Conservation (phyloP, 2,329 filamentous ascomycete species). For the Penicillium sp. region DNA sequence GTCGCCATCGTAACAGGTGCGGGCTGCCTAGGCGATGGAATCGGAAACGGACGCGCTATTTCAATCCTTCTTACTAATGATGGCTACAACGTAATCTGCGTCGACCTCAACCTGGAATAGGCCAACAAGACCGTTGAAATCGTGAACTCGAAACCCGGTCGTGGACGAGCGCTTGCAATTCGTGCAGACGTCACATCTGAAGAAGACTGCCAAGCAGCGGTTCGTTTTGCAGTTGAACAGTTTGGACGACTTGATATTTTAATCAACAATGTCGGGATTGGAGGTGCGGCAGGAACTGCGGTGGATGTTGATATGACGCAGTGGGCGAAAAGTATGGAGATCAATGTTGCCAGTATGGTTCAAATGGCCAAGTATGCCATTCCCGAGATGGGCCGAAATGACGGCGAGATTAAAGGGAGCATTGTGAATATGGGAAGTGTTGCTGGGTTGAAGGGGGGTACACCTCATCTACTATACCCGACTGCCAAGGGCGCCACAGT, state of each 20-base stretch:
- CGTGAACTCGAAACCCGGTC: constrained; percentile 42
- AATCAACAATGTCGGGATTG: constrained; percentile 64
- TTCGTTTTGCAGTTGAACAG: constrained; percentile 37
- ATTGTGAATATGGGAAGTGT: constrained; percentile 62
- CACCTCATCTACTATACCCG: constrained; percentile 55
- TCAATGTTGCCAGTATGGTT: constrained; percentile 67
- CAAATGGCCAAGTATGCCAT: constrained; percentile 63
- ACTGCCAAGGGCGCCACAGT: constrained; percentile 56
- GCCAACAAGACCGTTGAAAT: constrained; percentile 57
- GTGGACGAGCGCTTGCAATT: constrained; percentile 35
- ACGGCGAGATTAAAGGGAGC: constrained; percentile 39
- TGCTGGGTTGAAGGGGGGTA: constrained; percentile 52
- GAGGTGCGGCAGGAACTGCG: constrained; percentile 60
- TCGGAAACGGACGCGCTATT: constrained; percentile 60
- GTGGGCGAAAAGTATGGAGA: constrained; percentile 58
- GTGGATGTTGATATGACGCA: constrained; percentile 59
- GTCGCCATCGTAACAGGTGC: constrained; percentile 58
- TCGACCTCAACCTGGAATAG: constrained; percentile 53
- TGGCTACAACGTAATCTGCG: constrained; percentile 59
- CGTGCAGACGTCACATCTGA: constrained; percentile 57
- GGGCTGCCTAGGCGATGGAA: constrained; percentile 56
- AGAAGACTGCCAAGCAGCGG: constrained; percentile 50
- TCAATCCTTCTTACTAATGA: constrained; percentile 61
- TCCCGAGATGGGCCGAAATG: constrained; percentile 59
- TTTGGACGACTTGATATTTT: constrained; percentile 63